Percentiles rank a stretch among this genome's conserved stretches.
Conservation (phyloP, 2,329 filamentous ascomycete genomes). For the Trichoderma breve region DNA sequence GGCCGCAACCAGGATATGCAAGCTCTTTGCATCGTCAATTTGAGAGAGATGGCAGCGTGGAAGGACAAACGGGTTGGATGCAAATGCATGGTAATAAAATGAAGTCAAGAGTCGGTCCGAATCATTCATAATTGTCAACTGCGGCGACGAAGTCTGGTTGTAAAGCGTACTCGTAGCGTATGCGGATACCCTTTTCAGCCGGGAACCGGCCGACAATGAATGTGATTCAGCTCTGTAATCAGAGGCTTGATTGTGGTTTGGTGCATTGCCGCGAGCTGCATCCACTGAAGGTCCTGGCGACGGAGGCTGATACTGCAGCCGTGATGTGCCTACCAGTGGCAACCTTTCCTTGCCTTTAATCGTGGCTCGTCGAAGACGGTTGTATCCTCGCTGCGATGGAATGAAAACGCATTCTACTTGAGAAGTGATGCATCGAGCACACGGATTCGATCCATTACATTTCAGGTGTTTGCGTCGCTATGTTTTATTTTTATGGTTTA, state of each 20-base stretch:
- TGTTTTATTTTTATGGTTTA: not conserved
- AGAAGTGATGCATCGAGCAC: not conserved
- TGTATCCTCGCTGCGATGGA: not conserved
- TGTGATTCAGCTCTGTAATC: not conserved
- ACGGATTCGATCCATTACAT: not conserved
- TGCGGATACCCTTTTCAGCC: not conserved
- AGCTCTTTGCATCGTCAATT: not conserved
- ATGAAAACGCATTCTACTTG: not conserved
- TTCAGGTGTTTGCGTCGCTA: not conserved
- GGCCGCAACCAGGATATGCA: not conserved
- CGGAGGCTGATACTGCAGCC: not conserved
- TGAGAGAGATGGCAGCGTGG: not conserved
- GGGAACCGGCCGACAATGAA: not conserved
- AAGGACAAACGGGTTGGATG: not conserved
- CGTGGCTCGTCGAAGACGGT: not conserved
- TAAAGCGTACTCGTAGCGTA: not conserved
- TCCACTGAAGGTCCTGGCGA: not conserved
- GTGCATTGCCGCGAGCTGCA: not conserved
- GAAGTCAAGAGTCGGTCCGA: not conserved
- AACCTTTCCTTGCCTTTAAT: not conserved
- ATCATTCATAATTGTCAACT: not conserved
- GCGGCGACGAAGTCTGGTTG: not conserved
- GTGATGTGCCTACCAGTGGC: not conserved
- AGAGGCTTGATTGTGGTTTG: not conserved
- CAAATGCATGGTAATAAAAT: not conserved